phyloP scores from a whole-genome alignment of 2,329 filamentous ascomycete genomes.

The Fusarium mundagurra region DNA sequence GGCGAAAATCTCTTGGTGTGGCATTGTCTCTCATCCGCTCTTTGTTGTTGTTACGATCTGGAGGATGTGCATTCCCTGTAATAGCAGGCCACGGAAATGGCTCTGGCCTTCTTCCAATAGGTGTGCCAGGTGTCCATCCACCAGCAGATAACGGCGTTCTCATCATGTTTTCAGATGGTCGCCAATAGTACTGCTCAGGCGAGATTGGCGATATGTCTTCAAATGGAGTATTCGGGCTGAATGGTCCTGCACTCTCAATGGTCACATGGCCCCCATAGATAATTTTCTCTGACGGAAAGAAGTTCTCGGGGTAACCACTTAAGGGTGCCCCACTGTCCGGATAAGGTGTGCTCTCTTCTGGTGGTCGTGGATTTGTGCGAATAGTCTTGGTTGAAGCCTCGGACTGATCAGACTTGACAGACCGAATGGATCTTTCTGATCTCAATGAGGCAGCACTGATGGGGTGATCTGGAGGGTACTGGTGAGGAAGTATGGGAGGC shows the following conservation, averaged over 20 bases:
- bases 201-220: constrained; percentile 33
- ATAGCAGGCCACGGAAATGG: constrained; percentile 38
- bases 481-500: constrained; percentile 1
- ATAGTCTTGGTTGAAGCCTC: constrained; percentile 37
- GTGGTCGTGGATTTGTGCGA: constrained; percentile 42
- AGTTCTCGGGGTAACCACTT: constrained; percentile 36
- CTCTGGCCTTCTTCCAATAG: constrained; percentile 29
- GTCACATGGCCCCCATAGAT: constrained; percentile 38
- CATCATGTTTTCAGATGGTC: constrained; percentile 18
- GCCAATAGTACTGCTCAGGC: constrained; percentile 33
- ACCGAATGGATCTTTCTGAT: neutral
- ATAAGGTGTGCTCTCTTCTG: constrained; percentile 47
- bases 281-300: constrained; percentile 5
- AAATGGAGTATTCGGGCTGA: constrained; percentile 35
- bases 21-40: neutral
- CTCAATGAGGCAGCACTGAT: neutral
- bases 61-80: neutral
- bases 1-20: neutral
- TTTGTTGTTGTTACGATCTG: neutral
- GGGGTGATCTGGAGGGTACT: neutral
- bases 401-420: constrained; percentile 15
- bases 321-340: constrained; percentile 34
- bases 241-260: constrained; percentile 2
- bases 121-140: constrained; percentile 15
- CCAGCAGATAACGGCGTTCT: constrained; percentile 19